Base-by-base conservation (phyloP, 2,329 filamentous ascomycete genomes). In the Endocalyx cinctus region DNA sequence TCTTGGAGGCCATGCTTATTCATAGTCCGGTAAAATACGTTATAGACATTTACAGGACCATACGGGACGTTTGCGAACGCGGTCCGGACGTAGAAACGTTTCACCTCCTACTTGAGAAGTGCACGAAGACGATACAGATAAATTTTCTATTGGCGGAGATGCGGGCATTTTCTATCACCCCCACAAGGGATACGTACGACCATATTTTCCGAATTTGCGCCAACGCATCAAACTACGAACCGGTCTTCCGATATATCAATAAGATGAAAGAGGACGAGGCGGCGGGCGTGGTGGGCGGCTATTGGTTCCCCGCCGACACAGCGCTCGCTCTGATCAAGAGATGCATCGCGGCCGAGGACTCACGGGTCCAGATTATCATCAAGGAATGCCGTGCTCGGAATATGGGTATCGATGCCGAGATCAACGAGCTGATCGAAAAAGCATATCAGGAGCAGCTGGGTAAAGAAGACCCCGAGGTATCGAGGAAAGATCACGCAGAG, bases 141-240 rank as follows among this genome's bases (percentile, higher is more conserved):
- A 48, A 50, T 17, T 62, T 62, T 39, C 27, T 66, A 10, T 29
- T 52, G 5, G 45, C 50, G 4, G 63, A 66, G 50, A 65, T 66
- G 60, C 39, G 55, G 17, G 45, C 50, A 10, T 59, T 63, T 35
- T 46, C 38, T 12, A 39, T 66, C 8, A 46, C 43, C 31, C 55
- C 57, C 2, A 51, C 54, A 18, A 31, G 35, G 18, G 26, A 35
- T 16, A 55, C 52, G 12, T 50, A 59, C 25, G 48, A 64, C 34
- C 45, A 48, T 31, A 31, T 61, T 5, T 49, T 67, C 17, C 47
- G 55, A 18, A 55, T 57, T 31, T 52, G 50, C 32, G 46, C 55
- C 6, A 35, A 47, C 27, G 51, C 59, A 32, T 54, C 57, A 10
- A 46, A 54, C 16, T 55, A 64, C 18, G 55, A 59, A 29, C 41